Conservation (phyloP, 129 eudicot genomes). For the Erigeron canadensis region DNA sequence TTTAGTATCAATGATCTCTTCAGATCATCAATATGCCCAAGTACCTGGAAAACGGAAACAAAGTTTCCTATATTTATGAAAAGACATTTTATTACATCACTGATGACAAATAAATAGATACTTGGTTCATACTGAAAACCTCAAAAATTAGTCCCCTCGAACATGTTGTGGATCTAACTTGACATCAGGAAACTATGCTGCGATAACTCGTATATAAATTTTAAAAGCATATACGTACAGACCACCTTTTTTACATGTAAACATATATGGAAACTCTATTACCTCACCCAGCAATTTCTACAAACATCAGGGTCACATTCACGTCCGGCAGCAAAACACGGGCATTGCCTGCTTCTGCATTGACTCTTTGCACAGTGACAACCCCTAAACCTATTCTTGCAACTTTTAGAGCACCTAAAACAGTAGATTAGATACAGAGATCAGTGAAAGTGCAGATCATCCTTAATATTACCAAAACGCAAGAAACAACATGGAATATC, state of each 20-base stretch:
- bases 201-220: neutral
- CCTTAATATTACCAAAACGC: constrained; percentile 10
- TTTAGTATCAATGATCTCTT: neutral
- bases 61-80: constrained; percentile 13
- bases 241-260: constrained; percentile 8
- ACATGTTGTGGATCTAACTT: neutral
- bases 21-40: constrained; percentile 8
- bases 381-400: constrained; percentile 95
- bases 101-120: constrained; percentile 15
- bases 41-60: neutral
- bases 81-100: neutral
- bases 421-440: neutral
- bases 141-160: neutral
- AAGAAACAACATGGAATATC: constrained; percentile 16
- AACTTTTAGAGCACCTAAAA: constrained; percentile 90
- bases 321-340: constrained; percentile 98
- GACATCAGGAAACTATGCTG: neutral
- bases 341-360: constrained; percentile 97
- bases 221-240: constrained; percentile 4
- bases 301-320: constrained; percentile 99
- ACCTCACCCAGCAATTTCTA: constrained; percentile 99
- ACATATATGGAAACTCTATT: constrained; percentile 21
- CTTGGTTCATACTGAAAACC: neutral
- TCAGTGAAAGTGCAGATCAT: constrained; percentile 7
- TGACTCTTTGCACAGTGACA: constrained; percentile 99